Evolutionary conservation across 2,329 filamentous ascomycete genomes (phyloP).

Genomic region (Cladosporium halotolerans): DNA sequence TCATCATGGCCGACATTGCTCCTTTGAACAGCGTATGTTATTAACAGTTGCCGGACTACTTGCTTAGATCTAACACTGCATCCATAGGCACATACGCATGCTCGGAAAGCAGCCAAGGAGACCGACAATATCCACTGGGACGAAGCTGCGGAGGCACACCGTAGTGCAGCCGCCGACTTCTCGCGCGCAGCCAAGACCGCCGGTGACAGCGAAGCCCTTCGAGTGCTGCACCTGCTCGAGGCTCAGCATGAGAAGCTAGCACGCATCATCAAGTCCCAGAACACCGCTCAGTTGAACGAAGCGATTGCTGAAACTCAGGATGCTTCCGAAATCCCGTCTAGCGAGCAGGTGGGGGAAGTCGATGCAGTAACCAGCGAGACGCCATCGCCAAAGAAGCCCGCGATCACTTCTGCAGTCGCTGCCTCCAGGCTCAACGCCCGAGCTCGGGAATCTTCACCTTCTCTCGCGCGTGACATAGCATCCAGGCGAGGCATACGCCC

Average conservation of each 20-base stretch:
- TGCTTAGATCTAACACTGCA: neutral
- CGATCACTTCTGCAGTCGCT: conserved; percentile 21
- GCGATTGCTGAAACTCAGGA: conserved; percentile 6
- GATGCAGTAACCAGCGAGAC: neutral
- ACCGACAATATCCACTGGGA: conserved; percentile 63
- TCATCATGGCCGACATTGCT: conserved; percentile 22
- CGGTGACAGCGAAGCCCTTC: conserved; percentile 60
- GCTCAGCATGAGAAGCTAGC: conserved; percentile 81
- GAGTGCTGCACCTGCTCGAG: conserved; percentile 79
- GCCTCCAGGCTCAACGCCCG: conserved; percentile 21
- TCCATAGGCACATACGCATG: conserved; percentile 75
- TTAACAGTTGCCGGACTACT: neutral
- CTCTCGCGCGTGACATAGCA: conserved; percentile 34
- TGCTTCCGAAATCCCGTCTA: neutral
- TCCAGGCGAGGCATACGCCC: conserved; percentile 30
- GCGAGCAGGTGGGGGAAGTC: conserved; percentile 1
- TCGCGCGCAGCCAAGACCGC: conserved; percentile 72
- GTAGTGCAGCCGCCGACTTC: conserved; percentile 82
- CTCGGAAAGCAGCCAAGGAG: conserved; percentile 72
- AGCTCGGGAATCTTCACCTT: conserved; percentile 29
- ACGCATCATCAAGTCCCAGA: conserved; percentile 62
- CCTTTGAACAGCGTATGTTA: conserved; percentile 18
- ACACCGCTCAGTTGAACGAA: conserved; percentile 5
- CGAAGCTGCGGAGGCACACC: conserved; percentile 80
- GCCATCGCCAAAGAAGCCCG: conserved; percentile 15